Evolutionary conservation across 768 basidiomycete species (phyloP).

Genomic region (Astraeus odoratus): DNA sequence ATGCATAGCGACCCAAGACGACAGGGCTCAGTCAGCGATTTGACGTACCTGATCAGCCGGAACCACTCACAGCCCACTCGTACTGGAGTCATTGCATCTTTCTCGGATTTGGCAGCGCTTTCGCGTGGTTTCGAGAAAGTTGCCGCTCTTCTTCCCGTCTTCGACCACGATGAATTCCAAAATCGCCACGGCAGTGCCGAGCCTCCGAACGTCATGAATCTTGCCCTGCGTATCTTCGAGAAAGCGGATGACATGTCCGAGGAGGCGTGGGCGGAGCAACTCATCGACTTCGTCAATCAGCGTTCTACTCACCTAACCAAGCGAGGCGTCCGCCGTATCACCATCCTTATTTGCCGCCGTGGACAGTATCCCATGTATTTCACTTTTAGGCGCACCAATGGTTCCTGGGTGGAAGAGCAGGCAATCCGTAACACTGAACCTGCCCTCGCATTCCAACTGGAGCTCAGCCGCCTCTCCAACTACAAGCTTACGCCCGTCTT

Average conservation of each 20-base stretch:
- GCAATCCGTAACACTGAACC: conserved; percentile 98
- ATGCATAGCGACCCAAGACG: conserved; percentile 54
- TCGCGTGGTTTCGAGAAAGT: conserved; percentile 70
- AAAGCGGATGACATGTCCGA: conserved; percentile 73
- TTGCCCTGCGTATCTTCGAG: conserved; percentile 85
- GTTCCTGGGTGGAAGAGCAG: conserved; percentile 86
- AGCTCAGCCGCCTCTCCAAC: conserved; percentile 92
- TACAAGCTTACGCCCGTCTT: conserved; percentile 96
- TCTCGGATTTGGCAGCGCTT: conserved; percentile 66
- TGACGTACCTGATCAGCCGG: conserved; percentile 85
- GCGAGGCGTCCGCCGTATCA: conserved; percentile 87
- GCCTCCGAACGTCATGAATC: conserved; percentile 89
- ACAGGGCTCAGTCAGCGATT: conserved; percentile 90
- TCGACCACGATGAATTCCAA: conserved; percentile 62
- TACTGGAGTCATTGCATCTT: conserved; percentile 87
- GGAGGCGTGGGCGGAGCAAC: conserved; percentile 67
- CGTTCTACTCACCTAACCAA: conserved; percentile 51
- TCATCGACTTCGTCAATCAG: conserved; percentile 66
- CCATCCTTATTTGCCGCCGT: conserved; percentile 85
- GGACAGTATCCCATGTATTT: conserved; percentile 93
- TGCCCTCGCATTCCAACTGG: conserved; percentile 95
- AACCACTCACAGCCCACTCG: conserved; percentile 86
- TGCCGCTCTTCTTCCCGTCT: conserved; percentile 64
- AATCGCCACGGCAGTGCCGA: conserved; percentile 72
- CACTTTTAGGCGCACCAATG: conserved; percentile 73